Base-by-base conservation (phyloP, 2,329 filamentous ascomycete species). In the Tetracladium maxilliforme region DNA sequence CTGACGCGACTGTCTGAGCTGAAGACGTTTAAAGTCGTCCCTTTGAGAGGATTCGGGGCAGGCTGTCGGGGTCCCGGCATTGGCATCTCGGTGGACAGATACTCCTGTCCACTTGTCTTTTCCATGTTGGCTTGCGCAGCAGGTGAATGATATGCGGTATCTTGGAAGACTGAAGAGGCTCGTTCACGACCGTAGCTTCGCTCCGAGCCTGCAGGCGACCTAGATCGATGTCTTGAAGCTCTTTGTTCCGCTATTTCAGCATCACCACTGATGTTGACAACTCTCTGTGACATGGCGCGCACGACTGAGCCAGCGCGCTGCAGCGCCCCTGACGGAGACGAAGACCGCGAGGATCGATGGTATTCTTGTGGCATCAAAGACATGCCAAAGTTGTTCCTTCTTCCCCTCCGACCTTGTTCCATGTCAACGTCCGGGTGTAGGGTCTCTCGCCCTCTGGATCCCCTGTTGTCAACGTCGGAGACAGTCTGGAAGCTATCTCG, bases 231-330 rank as follows among this genome's bases (percentile, higher is more conserved):
- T 23, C 70, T 62, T 21, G 70, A 64, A 14, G 73, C 62, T 25
- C 69, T 72, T 33, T 78, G 72, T 45, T 93, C 83, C 10, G 86
- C 61, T 12, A 81, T 56, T 39, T 94, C 82, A 5, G 76, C 77
- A 42, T 95, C 90, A 44, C 92, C 92, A 51, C 84, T 93, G 40
- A 98, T 69, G 44, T 95, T 95, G 43, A 98, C 90, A 28, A 98
- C 86, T 57, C 90, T 82, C 54, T 94, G 86, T 16, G 92, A 95
- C 72, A 98, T 92, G 33, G 71, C 71, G 35, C 78, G 69, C 50
- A 86, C 70, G 39, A 84, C 81, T 7, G 78, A 81, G 22, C 78
- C 70, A 32, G 79, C 78, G 37, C 71, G 63, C 14, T 64, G 68
- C 26, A 86, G 48, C 11, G 78, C 75, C 14, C 66, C 67, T 8